A percentile compares a stretch with the other conserved stretches of the same genome.
These are phyloP conservation scores for Coniosporium apollinis DNA, from an alignment of 495 filamentous ascomycete genomes.

Conservation along the genomic window DNA sequence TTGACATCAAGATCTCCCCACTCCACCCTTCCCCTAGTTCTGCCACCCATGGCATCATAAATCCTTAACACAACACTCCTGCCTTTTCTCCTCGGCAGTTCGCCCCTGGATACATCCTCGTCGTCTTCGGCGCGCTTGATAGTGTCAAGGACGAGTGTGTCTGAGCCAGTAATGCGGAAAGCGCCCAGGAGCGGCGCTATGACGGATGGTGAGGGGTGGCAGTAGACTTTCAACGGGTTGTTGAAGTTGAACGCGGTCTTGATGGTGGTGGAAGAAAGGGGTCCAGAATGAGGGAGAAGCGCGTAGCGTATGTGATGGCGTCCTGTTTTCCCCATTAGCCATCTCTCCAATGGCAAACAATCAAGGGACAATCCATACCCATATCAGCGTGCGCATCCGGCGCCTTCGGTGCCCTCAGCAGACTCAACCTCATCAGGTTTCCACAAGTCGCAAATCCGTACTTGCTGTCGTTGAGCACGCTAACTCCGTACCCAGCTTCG, in stretches of 20 bases:
- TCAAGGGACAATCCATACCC: conserved; percentile 30
- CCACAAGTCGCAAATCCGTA: conserved; percentile 90
- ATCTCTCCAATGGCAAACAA: no score
- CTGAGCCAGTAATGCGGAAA: conserved; percentile 20
- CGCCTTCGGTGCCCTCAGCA: conserved; percentile 86
- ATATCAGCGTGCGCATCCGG: conserved; percentile 95
- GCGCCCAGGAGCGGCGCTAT: conserved; percentile 20
- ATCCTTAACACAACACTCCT: conserved; percentile 65
- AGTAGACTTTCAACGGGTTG: conserved; percentile 38
- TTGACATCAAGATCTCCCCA: conserved; percentile 49
- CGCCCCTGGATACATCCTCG: conserved; percentile 61
- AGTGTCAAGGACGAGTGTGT: conserved; percentile 52
- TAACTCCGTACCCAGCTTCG: conserved; percentile 80
- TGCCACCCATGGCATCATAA: conserved; percentile 85
- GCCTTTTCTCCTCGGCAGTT: conserved; percentile 51
- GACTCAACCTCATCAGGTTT: conserved; percentile 78
- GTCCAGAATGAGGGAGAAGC: conserved; percentile 68
- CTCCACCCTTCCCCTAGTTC: conserved; percentile 45
- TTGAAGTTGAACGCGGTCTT: conserved; percentile 84
- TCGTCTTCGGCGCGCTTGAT: conserved; percentile 94
- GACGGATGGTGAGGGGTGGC: conserved; percentile 10
- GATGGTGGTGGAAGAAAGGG: conserved; percentile 53
- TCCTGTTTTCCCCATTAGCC: conserved; percentile 14
- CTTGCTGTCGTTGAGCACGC: conserved; percentile 88
- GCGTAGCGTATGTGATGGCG: conserved; percentile 78